These are phyloP conservation scores for Penicillium sp. DNA, from an alignment of 2,329 filamentous ascomycete genomes.

Conservation along the genomic window DNA sequence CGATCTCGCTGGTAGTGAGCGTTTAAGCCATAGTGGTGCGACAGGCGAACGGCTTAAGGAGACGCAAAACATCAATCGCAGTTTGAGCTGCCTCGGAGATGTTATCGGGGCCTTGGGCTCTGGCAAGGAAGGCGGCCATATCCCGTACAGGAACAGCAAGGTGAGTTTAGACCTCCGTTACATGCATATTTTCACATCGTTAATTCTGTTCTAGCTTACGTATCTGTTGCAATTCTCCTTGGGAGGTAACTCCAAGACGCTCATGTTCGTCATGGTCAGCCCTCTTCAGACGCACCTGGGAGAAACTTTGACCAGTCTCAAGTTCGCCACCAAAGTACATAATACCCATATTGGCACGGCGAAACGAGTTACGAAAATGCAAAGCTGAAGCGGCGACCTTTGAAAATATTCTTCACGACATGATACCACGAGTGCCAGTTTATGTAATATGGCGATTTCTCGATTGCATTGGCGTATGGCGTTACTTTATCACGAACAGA, in stretches of 20 bases:
- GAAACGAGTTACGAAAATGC: slow-evolving; percentile 36
- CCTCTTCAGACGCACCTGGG: slow-evolving; percentile 85
- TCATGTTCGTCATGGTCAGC: slow-evolving; percentile 99
- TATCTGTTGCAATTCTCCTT: slow-evolving; percentile 92
- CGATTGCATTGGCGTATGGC: slow-evolving; percentile 12
- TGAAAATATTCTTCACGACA: background rate
- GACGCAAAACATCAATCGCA: slow-evolving; percentile 97
- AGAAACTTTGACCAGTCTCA: slow-evolving; percentile 89
- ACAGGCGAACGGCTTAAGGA: slow-evolving; percentile 86
- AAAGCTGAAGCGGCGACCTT: background rate
- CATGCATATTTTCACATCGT: slow-evolving; percentile 12
- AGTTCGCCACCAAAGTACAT: slow-evolving; percentile 87
- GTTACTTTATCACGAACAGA: background rate
- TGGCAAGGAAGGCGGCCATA: slow-evolving; percentile 70
- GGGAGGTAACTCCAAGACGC: slow-evolving; percentile 91
- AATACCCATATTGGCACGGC: slow-evolving; percentile 92
- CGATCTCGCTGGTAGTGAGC: slow-evolving; percentile 88
- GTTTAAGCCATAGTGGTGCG: slow-evolving; percentile 79
- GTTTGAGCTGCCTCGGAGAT: slow-evolving; percentile 83
- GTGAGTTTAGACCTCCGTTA: slow-evolving; percentile 39
- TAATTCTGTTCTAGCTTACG: slow-evolving; percentile 58
- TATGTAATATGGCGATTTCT: background rate
- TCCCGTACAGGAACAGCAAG: slow-evolving; percentile 96
- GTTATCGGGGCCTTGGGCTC: slow-evolving; percentile 91
- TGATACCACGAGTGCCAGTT: slow-evolving; percentile 12